Evolutionary conservation across 257 asterid species (phyloP).

Genomic region (Perilla frutescens): DNA sequence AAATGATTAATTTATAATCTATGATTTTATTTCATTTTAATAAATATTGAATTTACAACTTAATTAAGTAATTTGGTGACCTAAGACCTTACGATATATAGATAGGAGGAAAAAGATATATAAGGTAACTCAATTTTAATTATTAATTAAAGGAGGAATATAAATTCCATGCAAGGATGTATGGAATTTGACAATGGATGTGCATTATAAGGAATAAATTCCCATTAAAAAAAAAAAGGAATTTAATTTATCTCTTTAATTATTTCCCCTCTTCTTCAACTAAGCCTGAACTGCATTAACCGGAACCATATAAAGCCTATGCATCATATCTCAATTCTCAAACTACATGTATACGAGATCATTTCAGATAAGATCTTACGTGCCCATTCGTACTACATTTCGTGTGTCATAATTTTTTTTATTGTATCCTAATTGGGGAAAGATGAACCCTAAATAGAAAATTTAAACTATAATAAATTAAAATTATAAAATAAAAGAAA

Average conservation of each 20-base stretch:
- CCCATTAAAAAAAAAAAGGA: slow-evolving; percentile 24
- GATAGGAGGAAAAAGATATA: neutral
- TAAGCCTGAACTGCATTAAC: slow-evolving; percentile 30
- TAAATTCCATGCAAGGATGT: slow-evolving; percentile 25
- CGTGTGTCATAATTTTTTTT: too few species aligned
- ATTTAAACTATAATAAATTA: too few species aligned
- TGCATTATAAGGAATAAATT: slow-evolving; percentile 58
- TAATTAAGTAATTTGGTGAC: neutral
- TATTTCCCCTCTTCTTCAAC: neutral
- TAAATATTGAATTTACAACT: too few species aligned
- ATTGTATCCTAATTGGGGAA: too few species aligned
- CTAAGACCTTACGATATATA: neutral
- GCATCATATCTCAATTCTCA: neutral
- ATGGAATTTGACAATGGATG: slow-evolving; percentile 48
- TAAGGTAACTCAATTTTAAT: slow-evolving; percentile 34
- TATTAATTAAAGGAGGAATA: slow-evolving; percentile 47
- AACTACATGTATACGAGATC: too few species aligned
- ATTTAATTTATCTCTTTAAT: slow-evolving; percentile 12
- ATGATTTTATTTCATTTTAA: too few species aligned
- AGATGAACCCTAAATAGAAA: too few species aligned
- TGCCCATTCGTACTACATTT: too few species aligned
- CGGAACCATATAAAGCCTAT: slow-evolving; percentile 48
- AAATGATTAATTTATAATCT: too few species aligned
- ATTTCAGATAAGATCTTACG: too few species aligned
- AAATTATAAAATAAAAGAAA: too few species aligned